Percentiles rank a stretch among this genome's conserved stretches.
Evolutionary conservation across 2,329 filamentous ascomycete genomes (phyloP).

Genomic region (Sporothrix schenckii): DNA sequence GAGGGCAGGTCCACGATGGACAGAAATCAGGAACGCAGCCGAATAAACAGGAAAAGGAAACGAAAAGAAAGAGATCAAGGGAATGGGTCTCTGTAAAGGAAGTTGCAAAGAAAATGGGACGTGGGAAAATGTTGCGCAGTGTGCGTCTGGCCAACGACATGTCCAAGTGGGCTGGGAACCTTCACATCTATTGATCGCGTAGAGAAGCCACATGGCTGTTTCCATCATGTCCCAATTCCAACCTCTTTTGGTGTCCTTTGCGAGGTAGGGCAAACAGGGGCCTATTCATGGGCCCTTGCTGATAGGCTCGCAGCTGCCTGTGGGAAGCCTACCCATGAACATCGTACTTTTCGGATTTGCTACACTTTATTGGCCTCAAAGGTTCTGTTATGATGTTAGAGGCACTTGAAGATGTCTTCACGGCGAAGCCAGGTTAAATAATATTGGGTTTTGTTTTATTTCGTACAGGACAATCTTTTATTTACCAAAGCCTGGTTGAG

Average conservation of each 20-base stretch:
- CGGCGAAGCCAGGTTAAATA: too few relatives aligned
- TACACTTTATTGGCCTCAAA: too few relatives aligned
- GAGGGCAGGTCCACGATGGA: background rate
- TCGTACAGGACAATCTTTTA: too few relatives aligned
- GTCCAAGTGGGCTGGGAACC: background rate
- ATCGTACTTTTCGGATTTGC: too few relatives aligned
- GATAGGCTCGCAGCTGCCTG: too few relatives aligned
- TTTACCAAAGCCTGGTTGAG: too few relatives aligned
- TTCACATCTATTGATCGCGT: background rate
- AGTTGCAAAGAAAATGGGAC: background rate
- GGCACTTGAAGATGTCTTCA: too few relatives aligned
- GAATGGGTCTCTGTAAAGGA: background rate
- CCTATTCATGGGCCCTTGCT: background rate
- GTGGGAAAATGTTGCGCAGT: background rate
- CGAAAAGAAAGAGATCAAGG: background rate
- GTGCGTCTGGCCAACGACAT: background rate
- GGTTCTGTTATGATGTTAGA: too few relatives aligned
- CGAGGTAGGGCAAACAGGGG: background rate
- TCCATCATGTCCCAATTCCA: background rate
- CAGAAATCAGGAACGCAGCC: background rate
- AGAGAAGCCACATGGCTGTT: background rate
- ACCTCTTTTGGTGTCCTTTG: background rate
- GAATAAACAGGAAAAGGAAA: conserved; percentile 10
- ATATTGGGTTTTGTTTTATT: too few relatives aligned
- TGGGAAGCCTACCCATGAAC: too few relatives aligned